Conservation (phyloP, 495 filamentous ascomycete species). For the Podospora tetraspora region DNA sequence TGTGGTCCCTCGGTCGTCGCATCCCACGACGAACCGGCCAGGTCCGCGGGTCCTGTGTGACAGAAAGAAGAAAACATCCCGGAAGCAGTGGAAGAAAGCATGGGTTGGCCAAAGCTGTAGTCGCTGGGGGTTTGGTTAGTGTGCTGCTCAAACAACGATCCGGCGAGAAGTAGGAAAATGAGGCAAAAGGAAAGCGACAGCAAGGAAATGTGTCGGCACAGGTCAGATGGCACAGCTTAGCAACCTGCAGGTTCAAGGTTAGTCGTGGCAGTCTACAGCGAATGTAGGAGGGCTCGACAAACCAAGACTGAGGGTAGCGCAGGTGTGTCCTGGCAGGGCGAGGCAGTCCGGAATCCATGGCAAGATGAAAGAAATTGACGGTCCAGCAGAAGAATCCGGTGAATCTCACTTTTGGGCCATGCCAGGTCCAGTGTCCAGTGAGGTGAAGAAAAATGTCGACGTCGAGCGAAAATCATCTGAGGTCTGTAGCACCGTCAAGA, state of each 20-base stretch:
- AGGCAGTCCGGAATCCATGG: constrained; percentile 9
- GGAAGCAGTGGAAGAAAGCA: constrained; percentile 42
- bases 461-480: constrained; percentile 2
- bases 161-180: constrained; percentile 21
- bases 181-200: constrained; percentile 30
- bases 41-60: constrained; percentile 51
- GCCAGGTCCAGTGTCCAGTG: neutral
- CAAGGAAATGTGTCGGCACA: constrained; percentile 22
- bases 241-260: constrained; percentile 30
- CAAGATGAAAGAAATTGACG: constrained; percentile 15
- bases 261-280: constrained; percentile 15
- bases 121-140: constrained; percentile 49
- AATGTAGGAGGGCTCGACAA: constrained; percentile 14
- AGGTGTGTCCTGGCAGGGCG: neutral
- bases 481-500: neutral
- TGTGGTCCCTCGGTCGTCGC: constrained; percentile 49
- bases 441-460: neutral
- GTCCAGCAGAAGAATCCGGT: constrained; percentile 8
- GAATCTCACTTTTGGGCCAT: constrained; percentile 2
- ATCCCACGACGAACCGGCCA: constrained; percentile 46
- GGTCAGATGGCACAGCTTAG: constrained; percentile 46
- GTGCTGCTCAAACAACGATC: constrained; percentile 40
- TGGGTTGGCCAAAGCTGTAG: constrained; percentile 46
- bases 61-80: constrained; percentile 51
- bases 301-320: constrained; percentile 20